Evolutionary conservation across 2,329 filamentous ascomycete genomes (phyloP).

Genomic region (Falciphora oryzae): DNA sequence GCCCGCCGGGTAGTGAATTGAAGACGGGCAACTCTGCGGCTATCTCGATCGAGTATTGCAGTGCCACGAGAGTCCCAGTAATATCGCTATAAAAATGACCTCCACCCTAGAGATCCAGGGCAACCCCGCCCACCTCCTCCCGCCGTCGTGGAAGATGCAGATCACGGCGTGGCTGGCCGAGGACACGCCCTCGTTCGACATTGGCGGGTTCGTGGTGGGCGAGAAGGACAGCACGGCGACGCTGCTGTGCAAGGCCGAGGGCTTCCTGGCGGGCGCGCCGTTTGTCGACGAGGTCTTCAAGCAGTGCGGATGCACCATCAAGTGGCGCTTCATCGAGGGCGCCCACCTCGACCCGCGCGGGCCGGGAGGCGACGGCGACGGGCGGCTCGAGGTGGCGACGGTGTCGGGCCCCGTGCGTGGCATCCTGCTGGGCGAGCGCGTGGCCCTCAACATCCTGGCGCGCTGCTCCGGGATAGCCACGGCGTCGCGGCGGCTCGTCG

Average conservation of each 20-base stretch:
- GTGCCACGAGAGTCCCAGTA: too few species aligned
- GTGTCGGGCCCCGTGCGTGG: constrained; percentile 76
- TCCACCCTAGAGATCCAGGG: constrained; percentile 20
- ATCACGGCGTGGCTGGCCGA: constrained; percentile 86
- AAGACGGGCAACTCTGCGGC: too few species aligned
- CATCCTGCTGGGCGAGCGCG: constrained; percentile 84
- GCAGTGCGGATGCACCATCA: constrained; percentile 84
- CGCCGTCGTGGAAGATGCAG: constrained; percentile 74
- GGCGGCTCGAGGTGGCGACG: constrained; percentile 59
- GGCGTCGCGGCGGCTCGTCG: constrained; percentile 50
- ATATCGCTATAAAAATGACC: background rate
- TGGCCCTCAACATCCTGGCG: constrained; percentile 85
- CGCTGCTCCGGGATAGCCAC: constrained; percentile 89
- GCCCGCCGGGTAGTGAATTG: too few species aligned
- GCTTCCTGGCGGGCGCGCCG: constrained; percentile 83
- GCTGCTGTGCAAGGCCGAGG: constrained; percentile 64
- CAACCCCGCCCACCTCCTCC: constrained; percentile 64
- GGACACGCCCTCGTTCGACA: constrained; percentile 95
- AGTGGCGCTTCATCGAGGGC: constrained; percentile 82
- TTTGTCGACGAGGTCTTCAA: constrained; percentile 93
- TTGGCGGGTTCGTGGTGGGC: constrained; percentile 94
- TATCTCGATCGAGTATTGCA: too few species aligned
- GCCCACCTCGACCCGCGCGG: constrained; percentile 45
- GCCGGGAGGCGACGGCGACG: constrained; percentile 29
- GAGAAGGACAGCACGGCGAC: constrained; percentile 57